phyloP scores from a whole-genome alignment of 176 grass and related monocot species.

The Panicum miliaceum region DNA sequence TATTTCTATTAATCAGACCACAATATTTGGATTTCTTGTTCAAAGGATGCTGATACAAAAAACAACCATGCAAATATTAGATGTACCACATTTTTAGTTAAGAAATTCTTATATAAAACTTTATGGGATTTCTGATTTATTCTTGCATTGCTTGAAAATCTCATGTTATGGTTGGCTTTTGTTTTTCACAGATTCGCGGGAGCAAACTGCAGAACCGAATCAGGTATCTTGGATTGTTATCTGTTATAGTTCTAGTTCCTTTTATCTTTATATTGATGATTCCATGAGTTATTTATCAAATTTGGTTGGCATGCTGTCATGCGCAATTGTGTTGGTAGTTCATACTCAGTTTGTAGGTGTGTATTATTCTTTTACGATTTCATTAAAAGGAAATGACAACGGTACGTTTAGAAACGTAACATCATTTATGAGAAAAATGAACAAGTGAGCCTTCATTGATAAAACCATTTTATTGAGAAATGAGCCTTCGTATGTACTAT shows the following conservation, averaged over 20 bases:
- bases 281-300: not conserved
- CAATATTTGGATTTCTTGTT: constrained; percentile 7
- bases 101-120: constrained; percentile 14
- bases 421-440: not conserved
- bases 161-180: constrained; percentile 28
- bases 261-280: constrained; percentile 29
- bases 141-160: not conserved
- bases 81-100: not conserved
- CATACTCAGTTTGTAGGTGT: constrained; percentile 3
- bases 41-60: not conserved
- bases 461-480: not conserved
- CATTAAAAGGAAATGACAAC: not conserved
- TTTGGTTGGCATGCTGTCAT: not conserved
- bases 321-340: not conserved
- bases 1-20: not conserved
- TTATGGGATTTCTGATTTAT: not conserved
- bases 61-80: constrained; percentile 16
- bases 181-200: constrained; percentile 83
- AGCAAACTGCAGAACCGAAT: constrained; percentile 97
- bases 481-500: constrained; percentile 21
- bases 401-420: not conserved
- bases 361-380: constrained; percentile 6
- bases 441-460: constrained; percentile 9
- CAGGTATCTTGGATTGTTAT: constrained; percentile 58
- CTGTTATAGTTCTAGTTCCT: constrained; percentile 24